Base-by-base conservation (phyloP, 345 rosid genomes). In the Dipteronia sinensis region DNA sequence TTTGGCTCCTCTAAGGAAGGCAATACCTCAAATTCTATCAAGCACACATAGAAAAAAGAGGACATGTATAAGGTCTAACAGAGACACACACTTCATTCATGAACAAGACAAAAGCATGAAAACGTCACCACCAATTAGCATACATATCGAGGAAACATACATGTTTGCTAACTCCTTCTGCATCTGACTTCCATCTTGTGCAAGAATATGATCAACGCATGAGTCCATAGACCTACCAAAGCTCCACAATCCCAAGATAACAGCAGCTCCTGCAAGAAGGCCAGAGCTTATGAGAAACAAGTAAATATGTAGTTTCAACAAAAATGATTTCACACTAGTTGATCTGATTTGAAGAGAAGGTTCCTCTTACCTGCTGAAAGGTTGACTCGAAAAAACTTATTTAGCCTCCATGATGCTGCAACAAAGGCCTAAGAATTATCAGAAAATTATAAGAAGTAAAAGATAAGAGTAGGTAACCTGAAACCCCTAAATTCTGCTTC, bases 131-230 rank as follows among this genome's bases (percentile, higher is more conserved):
- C 20, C 20, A 72, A 74, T n/a, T 77, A 47, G 56, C 71, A 76
- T 71, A 81, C 19, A 53, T 61, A 9, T 61, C 5, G 64, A 70
- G 67, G 74, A 61, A 70, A 76, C 92, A 72, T 88, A 90, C 98
- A 95, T 87, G 77, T 84, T 87, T 67, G 93, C 97, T 65, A 93
- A 86, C 81, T 86, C 95, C 82, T 76, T 85, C 84, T 90, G 93
- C 74, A 92, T 83, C 64, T 82, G 86, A 70, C 86, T 93, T 69
- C 94, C 94, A 67, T 92, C 88, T 78, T 82, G 82, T 40, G 79
- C 76, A 81, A 95, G 93, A 83, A 93, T 86, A 81, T 79, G 73
- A 76, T 93, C 97, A 77, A 83, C 81, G 70, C 80, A 87, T 19
- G 90, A 83, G 64, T 84, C 82, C 1, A 86, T 71, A n/a, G 88